Conservation (phyloP, 148 eudicot genomes). For the Cornus controversa region DNA sequence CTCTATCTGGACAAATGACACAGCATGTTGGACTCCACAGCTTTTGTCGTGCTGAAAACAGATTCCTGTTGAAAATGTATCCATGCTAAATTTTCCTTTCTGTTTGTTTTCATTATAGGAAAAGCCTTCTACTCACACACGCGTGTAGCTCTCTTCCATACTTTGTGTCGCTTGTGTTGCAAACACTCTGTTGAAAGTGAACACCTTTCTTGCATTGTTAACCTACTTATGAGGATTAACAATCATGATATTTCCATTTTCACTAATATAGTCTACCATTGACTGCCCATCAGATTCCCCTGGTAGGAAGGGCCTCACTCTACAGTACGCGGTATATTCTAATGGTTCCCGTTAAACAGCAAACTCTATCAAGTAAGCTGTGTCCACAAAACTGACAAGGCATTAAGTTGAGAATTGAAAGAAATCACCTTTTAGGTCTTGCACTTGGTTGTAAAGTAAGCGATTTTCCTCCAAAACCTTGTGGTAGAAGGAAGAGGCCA, state of each 20-base stretch:
- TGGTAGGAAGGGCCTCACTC: conserved; percentile 79
- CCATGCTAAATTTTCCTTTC: not conserved
- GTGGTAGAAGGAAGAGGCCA: conserved; percentile 80
- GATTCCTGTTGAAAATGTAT: too few species aligned
- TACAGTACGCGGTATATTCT: conserved; percentile 93
- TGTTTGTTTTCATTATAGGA: not conserved
- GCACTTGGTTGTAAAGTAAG: conserved; percentile 79
- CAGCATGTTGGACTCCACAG: not conserved
- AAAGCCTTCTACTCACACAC: too few species aligned
- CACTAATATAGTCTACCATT: conserved; percentile 90
- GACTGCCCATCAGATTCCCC: conserved; percentile 57
- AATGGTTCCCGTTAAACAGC: conserved; percentile 60
- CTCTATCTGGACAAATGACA: not conserved
- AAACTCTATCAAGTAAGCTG: conserved; percentile 2
- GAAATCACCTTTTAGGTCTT: conserved; percentile 83
- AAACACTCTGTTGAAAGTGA: conserved; percentile 83
- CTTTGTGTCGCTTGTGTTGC: conserved; percentile 72
- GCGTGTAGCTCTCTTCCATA: conserved; percentile 20
- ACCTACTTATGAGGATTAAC: conserved; percentile 82
- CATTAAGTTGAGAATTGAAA: not conserved
- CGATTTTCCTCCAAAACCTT: conserved; percentile 94
- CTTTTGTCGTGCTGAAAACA: too few species aligned
- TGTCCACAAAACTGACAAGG: not conserved
- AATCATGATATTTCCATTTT: conserved; percentile 87
- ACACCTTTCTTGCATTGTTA: conserved; percentile 77